Percentiles rank a stretch among this genome's conserved stretches.
These are phyloP conservation scores for Colletotrichum sp. DNA, from an alignment of 2,329 filamentous ascomycete genomes.

Conservation along the genomic window DNA sequence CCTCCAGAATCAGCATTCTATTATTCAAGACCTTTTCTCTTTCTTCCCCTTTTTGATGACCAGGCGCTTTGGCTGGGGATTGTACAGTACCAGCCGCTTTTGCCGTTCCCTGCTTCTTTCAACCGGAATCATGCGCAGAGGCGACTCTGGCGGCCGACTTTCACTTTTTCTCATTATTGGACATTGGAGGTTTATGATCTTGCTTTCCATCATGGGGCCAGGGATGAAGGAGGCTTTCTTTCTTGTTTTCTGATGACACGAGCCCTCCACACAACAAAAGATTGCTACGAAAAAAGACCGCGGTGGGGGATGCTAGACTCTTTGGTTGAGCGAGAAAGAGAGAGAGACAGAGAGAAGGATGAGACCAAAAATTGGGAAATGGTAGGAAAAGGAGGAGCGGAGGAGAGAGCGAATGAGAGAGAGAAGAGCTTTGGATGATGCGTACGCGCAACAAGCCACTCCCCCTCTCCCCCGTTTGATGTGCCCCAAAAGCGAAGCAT, in stretches of 20 bases:
- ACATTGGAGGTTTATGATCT: not conserved
- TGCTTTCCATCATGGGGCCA: not conserved
- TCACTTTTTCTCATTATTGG: not conserved
- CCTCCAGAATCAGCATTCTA: not conserved
- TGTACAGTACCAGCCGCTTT: conserved; percentile 17
- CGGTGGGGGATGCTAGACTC: conserved; percentile 14
- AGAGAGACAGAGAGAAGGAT: not conserved
- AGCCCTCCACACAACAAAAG: not conserved
- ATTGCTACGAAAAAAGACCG: conserved; percentile 16
- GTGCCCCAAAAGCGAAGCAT: conserved; percentile 12
- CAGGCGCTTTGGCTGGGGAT: conserved; percentile 17
- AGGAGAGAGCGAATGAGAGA: not conserved
- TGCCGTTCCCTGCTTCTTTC: not conserved
- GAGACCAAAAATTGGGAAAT: not conserved
- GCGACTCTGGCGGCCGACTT: conserved; percentile 16
- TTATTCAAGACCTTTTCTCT: not conserved
- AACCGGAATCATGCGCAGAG: conserved; percentile 6
- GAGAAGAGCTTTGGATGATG: not conserved
- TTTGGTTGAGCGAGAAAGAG: not conserved
- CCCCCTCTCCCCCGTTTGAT: not conserved
- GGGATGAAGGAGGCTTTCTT: not conserved
- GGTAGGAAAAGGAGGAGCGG: not conserved
- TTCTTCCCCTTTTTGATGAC: not conserved
- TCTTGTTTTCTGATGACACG: not conserved
- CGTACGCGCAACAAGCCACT: not conserved